Evolutionary conservation across 2,329 filamentous ascomycete species (phyloP).

Genomic region (Stenocarpella maydis): DNA sequence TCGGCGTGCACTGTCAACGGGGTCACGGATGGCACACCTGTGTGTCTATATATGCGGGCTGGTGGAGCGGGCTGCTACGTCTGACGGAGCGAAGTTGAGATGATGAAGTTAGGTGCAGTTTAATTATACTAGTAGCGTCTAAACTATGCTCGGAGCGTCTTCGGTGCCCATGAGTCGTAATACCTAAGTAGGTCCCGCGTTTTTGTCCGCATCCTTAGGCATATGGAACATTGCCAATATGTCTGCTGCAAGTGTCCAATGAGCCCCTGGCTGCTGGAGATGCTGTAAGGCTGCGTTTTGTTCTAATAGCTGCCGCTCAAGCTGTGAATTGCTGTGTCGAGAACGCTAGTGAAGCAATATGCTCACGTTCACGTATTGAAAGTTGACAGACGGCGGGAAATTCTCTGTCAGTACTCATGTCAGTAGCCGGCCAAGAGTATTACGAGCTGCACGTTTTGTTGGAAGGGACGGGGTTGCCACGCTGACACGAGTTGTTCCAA

Average conservation of each 20-base stretch:
- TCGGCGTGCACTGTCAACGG: slow-evolving; percentile 31
- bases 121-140: neutral
- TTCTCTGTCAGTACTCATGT: neutral
- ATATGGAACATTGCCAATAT: no score
- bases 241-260: neutral
- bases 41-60: slow-evolving; percentile 34
- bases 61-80: slow-evolving; percentile 31
- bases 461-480: neutral
- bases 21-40: slow-evolving; percentile 18
- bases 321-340: no score
- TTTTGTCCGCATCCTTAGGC: neutral
- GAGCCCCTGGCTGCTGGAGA: no score
- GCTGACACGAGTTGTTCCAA: neutral
- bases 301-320: no score
- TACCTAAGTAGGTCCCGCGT: neutral
- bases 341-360: no score
- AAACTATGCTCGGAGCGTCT: neutral
- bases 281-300: no score
- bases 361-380: no score
- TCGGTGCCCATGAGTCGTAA: neutral
- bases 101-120: neutral
- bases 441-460: neutral
- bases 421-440: neutral
- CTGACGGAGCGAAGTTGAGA: neutral
- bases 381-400: neutral